phyloP scores from a whole-genome alignment of 345 rosid genomes.

The Gossypium bickii region DNA sequence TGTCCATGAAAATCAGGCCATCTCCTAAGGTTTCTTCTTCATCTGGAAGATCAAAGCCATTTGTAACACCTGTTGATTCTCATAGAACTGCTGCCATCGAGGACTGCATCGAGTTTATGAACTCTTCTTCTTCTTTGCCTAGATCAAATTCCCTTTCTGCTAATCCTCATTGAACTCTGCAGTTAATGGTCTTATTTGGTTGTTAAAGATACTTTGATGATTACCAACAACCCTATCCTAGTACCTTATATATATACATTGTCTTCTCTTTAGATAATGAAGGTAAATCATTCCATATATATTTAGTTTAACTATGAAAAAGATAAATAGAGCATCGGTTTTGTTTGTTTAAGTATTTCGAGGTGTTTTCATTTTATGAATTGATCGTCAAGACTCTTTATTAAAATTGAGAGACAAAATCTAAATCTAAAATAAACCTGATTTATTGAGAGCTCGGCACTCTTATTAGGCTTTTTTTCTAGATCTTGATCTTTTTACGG shows the following conservation, averaged over 20 bases:
- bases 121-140: conserved; percentile 49
- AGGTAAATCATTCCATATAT: conserved; percentile 1
- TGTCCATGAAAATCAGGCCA: conserved; percentile 34
- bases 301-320: background rate
- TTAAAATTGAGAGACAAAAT: too few species aligned
- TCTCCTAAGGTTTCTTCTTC: conserved; percentile 36
- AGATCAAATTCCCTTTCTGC: conserved; percentile 43
- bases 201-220: background rate
- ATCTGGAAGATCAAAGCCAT: conserved; percentile 34
- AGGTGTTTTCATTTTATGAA: too few species aligned
- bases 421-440: too few species aligned
- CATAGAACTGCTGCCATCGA: conserved; percentile 65
- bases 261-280: conserved; percentile 15
- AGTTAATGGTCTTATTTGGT: background rate
- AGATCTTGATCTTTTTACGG: background rate
- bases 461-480: too few species aligned
- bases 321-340: too few species aligned
- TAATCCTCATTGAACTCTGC: conserved; percentile 19
- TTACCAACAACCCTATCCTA: background rate
- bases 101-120: conserved; percentile 81
- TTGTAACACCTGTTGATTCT: conserved; percentile 39
- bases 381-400: too few species aligned
- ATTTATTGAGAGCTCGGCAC: too few species aligned
- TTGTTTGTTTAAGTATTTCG: background rate
- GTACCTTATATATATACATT: conserved; percentile 17